A percentile compares a stretch with the other conserved stretches of the same genome.
These are phyloP conservation scores for Rhodotorula graminis DNA, from an alignment of 768 basidiomycete species.

Conservation along the genomic window DNA sequence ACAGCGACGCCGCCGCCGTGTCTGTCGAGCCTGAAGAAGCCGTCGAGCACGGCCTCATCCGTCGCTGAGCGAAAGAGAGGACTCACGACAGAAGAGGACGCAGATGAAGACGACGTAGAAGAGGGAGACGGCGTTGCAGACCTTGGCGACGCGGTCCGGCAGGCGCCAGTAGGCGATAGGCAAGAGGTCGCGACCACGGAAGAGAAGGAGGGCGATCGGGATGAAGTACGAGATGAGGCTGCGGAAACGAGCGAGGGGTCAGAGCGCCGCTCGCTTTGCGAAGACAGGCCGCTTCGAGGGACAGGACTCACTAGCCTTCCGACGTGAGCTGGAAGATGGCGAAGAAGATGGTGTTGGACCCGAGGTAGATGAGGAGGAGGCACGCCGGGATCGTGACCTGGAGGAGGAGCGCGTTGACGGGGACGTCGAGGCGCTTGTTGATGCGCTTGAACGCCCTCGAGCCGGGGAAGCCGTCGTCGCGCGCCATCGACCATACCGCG, in stretches of 20 bases:
- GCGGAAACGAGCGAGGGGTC: no score
- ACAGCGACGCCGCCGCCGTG: no score
- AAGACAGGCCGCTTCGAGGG: no score
- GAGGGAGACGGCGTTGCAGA: slow-evolving; percentile 7
- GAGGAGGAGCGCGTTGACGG: slow-evolving; percentile 14
- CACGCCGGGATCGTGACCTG: slow-evolving; percentile 9
- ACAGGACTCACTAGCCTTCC: background rate
- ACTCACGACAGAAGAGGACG: slow-evolving; percentile 19
- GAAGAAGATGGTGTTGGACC: slow-evolving; percentile 11
- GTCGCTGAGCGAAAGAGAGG: no score
- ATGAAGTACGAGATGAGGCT: background rate
- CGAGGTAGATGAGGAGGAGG: slow-evolving; percentile 31
- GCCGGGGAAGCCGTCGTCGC: slow-evolving; percentile 22
- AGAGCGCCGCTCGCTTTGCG: background rate
- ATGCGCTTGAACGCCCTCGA: slow-evolving; percentile 8
- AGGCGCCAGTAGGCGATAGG: slow-evolving; percentile 17
- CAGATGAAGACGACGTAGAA: slow-evolving; percentile 25
- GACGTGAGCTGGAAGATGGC: slow-evolving; percentile 26
- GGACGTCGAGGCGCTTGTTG: slow-evolving; percentile 8
- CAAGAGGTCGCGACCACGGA: slow-evolving; percentile 26
- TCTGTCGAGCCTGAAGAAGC: background rate
- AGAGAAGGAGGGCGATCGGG: slow-evolving; percentile 29
- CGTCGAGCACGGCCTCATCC: no score
- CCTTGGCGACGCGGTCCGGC: slow-evolving; percentile 4
- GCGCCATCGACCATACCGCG: slow-evolving; percentile 19